phyloP scores from a whole-genome alignment of 2,329 filamentous ascomycete species.

The Beauveria brongniartii region DNA sequence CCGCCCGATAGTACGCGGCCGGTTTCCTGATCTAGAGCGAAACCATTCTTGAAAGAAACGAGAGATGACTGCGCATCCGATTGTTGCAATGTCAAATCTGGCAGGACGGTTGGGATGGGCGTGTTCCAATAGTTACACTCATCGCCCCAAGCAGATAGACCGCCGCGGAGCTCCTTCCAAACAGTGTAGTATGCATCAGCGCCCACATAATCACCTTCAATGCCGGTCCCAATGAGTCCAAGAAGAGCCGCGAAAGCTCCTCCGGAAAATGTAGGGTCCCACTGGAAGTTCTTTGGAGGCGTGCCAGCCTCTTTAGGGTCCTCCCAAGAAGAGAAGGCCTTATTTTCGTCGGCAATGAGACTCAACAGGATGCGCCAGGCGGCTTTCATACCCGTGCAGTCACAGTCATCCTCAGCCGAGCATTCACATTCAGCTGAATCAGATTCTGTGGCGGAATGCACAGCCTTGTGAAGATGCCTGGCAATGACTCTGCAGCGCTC shows the following conservation, averaged over 20 bases:
- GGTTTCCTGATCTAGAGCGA: not conserved
- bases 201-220: not conserved
- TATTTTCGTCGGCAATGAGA: slow-evolving; percentile 8
- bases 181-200: not conserved
- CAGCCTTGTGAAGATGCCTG: not conserved
- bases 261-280: not conserved
- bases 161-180: slow-evolving; percentile 5
- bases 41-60: slow-evolving; percentile 8
- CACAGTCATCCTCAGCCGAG: not conserved
- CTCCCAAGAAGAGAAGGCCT: not conserved
- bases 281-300: not conserved
- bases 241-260: slow-evolving; percentile 7
- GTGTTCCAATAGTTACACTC: slow-evolving; percentile 2
- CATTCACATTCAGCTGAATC: not conserved
- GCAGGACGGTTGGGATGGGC: slow-evolving; percentile 3
- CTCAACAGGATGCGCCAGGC: slow-evolving; percentile 1
- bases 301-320: not conserved
- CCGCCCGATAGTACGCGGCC: slow-evolving; percentile 1
- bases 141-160: not conserved
- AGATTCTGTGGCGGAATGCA: not conserved
- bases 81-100: not conserved
- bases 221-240: not conserved
- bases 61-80: not conserved
- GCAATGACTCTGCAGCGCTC: slow-evolving; percentile 4
- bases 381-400: not conserved